Conservation (phyloP, 2,329 filamentous ascomycete species). For the Arthrobotrys megalospora region DNA sequence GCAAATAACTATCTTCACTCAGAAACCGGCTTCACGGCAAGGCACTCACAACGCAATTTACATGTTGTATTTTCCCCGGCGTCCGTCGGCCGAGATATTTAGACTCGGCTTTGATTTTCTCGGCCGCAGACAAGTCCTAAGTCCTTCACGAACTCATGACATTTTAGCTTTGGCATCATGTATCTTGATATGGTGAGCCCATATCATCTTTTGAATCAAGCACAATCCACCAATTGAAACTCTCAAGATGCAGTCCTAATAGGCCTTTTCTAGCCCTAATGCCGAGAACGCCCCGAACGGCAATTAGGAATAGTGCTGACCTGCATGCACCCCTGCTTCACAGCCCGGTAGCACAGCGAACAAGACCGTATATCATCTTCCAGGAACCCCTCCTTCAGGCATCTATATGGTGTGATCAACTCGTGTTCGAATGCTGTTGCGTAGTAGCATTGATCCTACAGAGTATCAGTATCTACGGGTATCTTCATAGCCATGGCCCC, state of each 20-base stretch:
- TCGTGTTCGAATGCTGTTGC: background rate
- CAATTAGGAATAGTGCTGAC: constrained; percentile 26
- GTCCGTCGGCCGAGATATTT: constrained; percentile 7
- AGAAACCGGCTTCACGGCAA: background rate
- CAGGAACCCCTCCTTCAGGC: background rate
- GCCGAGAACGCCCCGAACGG: background rate
- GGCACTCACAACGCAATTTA: background rate
- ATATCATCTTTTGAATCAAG: no score
- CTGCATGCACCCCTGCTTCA: background rate
- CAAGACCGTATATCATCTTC: background rate
- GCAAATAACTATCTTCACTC: no score
- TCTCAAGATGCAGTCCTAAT: no score
- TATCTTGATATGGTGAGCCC: background rate
- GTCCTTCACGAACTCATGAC: background rate
- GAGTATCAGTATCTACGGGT: no score
- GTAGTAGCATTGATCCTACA: no score
- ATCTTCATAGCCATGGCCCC: background rate
- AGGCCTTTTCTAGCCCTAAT: no score
- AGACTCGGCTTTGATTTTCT: background rate
- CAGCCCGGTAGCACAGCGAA: background rate
- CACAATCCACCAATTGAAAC: no score
- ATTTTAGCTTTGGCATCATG: background rate
- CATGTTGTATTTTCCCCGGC: constrained; percentile 13
- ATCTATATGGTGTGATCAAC: no score
- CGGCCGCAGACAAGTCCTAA: background rate